These are phyloP conservation scores for Fraxinus nigra DNA, from an alignment of 305 asterid genomes.

Conservation along the genomic window DNA sequence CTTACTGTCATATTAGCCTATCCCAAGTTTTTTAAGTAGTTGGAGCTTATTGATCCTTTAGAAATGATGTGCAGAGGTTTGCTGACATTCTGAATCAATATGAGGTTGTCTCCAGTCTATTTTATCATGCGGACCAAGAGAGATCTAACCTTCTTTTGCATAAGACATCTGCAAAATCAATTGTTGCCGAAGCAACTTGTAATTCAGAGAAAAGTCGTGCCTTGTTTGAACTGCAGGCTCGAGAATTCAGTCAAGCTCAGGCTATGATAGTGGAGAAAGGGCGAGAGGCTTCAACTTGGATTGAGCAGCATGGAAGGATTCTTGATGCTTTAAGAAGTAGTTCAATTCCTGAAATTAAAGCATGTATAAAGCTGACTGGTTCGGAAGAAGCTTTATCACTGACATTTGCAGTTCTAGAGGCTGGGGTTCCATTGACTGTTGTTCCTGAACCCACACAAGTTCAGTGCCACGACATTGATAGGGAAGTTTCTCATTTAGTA, in stretches of 20 bases:
- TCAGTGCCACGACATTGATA: constrained; percentile 88
- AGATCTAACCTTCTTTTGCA: constrained; percentile 69
- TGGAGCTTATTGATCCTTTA: constrained; percentile 27
- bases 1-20: constrained; percentile 22
- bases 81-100: constrained; percentile 67
- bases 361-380: constrained; percentile 54
- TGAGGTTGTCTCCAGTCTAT: constrained; percentile 73
- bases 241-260: constrained; percentile 82
- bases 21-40: constrained; percentile 25
- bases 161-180: constrained; percentile 76
- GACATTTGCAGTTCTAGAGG: constrained; percentile 72
- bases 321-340: constrained; percentile 89
- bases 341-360: constrained; percentile 66
- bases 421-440: constrained; percentile 93
- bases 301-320: constrained; percentile 88
- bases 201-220: constrained; percentile 69
- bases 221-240: constrained; percentile 72
- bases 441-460: constrained; percentile 99
- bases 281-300: constrained; percentile 86
- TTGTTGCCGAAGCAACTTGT: constrained; percentile 75
- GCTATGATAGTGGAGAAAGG: constrained; percentile 72
- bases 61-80: constrained; percentile 60
- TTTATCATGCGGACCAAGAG: constrained; percentile 81
- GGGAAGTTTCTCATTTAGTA: constrained; percentile 78
- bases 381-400: constrained; percentile 77